Evolutionary conservation across 805 yeast genomes (phyloP).

Genomic region (Cyberlindnera galapagoensis): DNA sequence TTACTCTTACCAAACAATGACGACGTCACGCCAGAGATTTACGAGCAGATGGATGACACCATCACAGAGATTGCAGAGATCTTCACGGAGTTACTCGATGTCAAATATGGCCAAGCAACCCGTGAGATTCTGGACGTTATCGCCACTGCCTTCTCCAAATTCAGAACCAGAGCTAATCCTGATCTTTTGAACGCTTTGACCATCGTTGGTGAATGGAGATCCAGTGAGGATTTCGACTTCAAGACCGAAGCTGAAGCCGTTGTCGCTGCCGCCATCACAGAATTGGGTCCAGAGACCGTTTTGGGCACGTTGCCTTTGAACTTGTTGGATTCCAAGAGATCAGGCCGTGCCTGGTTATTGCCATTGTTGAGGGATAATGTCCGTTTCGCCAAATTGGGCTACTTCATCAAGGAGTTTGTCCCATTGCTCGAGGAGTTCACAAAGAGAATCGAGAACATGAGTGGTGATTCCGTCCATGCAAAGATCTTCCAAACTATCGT

Average conservation of each 20-base stretch:
- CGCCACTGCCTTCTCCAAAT: slow-evolving; percentile 52
- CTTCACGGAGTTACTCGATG: slow-evolving; percentile 40
- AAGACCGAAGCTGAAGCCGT: slow-evolving; percentile 76
- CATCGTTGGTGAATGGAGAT: slow-evolving; percentile 80
- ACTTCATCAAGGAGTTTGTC: slow-evolving; percentile 53
- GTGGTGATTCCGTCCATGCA: slow-evolving; percentile 55
- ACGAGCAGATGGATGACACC: slow-evolving; percentile 50
- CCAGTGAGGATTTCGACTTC: slow-evolving; percentile 60
- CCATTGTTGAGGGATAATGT: slow-evolving; percentile 88
- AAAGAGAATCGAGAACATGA: slow-evolving; percentile 35
- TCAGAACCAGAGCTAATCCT: slow-evolving; percentile 64
- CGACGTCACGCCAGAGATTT: slow-evolving; percentile 38
- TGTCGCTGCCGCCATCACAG: slow-evolving; percentile 68
- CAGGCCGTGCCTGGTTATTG: slow-evolving; percentile 95
- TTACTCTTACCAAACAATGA: slow-evolving; percentile 43
- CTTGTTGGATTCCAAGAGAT: slow-evolving; percentile 44
- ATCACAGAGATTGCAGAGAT: slow-evolving; percentile 45
- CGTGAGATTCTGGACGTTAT: slow-evolving; percentile 66
- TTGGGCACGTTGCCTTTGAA: slow-evolving; percentile 73
- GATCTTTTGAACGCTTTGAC: slow-evolving; percentile 60
- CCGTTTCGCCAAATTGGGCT: slow-evolving; percentile 59
- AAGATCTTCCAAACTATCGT: slow-evolving; percentile 80
- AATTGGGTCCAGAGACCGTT: slow-evolving; percentile 84
- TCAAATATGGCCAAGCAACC: slow-evolving; percentile 72
- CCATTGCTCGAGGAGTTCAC: slow-evolving; percentile 60